A percentile compares a stretch with the other conserved stretches of the same genome.
These are phyloP conservation scores for Hamamelis virginiana DNA, from an alignment of 164 flowering plant species.

Conservation along the genomic window DNA sequence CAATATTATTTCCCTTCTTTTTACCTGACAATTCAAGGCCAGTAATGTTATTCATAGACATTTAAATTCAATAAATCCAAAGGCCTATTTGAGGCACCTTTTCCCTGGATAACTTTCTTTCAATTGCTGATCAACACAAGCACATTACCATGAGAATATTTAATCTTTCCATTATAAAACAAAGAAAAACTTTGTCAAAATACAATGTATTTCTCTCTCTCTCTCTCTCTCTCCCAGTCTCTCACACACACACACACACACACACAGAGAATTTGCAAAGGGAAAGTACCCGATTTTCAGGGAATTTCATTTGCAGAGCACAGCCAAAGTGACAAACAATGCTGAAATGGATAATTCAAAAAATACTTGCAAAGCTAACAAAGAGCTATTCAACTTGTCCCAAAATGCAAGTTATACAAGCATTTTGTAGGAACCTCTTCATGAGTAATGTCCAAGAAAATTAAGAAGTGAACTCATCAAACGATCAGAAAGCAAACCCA, in stretches of 20 bases:
- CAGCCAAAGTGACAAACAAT: background rate
- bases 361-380: background rate
- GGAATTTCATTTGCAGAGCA: too few relatives aligned
- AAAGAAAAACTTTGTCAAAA: background rate
- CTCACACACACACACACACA: too few relatives aligned
- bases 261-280: background rate
- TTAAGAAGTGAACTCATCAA: background rate
- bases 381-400: background rate
- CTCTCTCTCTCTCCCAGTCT: too few relatives aligned
- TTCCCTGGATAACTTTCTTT: background rate
- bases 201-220: background rate
- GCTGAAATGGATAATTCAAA: background rate
- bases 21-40: conserved; percentile 38
- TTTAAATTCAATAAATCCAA: background rate
- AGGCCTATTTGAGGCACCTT: background rate
- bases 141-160: background rate
- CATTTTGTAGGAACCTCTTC: background rate
- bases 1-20: conserved; percentile 39
- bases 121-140: background rate
- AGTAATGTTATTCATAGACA: background rate
- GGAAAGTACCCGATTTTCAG: background rate
- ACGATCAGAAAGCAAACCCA: background rate
- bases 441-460: background rate
- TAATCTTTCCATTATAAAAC: too few relatives aligned
- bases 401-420: background rate